These are phyloP conservation scores for Mortierella sp. DNA, from an alignment of 371 early-diverging fungal genomes.

Conservation along the genomic window DNA sequence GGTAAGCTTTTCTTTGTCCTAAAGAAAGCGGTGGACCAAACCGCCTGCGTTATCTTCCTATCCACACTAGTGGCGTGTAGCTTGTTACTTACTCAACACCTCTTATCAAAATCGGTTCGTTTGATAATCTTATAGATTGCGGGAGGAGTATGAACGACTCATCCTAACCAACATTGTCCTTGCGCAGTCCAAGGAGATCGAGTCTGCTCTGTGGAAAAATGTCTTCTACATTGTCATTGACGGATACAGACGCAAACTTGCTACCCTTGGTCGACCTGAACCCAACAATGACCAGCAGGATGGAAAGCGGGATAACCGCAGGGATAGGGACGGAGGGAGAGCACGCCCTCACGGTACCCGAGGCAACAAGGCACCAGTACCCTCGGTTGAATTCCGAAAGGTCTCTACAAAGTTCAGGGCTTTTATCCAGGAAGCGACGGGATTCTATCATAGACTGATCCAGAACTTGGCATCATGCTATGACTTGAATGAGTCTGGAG, in stretches of 20 bases:
- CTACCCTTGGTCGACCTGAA: constrained; percentile 45
- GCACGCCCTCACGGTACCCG: constrained; percentile 38
- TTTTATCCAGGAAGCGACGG: constrained; percentile 66
- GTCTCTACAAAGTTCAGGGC: constrained; percentile 62
- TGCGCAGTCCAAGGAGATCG: constrained; percentile 64
- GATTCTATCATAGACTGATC: constrained; percentile 66
- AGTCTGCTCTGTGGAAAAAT: constrained; percentile 66
- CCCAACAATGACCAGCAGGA: constrained; percentile 25
- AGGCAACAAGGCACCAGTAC: constrained; percentile 38
- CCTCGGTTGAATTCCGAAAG: constrained; percentile 46
- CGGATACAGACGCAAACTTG: constrained; percentile 62
- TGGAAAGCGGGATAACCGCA: constrained; percentile 15
- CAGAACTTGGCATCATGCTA: constrained; percentile 57
- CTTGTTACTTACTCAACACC: neutral
- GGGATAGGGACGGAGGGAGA: constrained; percentile 28
- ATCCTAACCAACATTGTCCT: constrained; percentile 56
- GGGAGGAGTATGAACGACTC: constrained; percentile 58
- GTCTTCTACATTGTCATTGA: constrained; percentile 69
- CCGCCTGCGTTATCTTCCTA: constrained; percentile 8
- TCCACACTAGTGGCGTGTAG: constrained; percentile 15
- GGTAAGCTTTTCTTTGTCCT: constrained; percentile 18
- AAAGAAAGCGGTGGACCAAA: neutral
- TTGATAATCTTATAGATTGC: constrained; percentile 44
- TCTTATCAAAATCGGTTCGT: constrained; percentile 6
- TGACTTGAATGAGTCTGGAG: constrained; percentile 50